Evolutionary conservation across 805 yeast genomes (phyloP).

Genomic region (Limtongia smithiae): DNA sequence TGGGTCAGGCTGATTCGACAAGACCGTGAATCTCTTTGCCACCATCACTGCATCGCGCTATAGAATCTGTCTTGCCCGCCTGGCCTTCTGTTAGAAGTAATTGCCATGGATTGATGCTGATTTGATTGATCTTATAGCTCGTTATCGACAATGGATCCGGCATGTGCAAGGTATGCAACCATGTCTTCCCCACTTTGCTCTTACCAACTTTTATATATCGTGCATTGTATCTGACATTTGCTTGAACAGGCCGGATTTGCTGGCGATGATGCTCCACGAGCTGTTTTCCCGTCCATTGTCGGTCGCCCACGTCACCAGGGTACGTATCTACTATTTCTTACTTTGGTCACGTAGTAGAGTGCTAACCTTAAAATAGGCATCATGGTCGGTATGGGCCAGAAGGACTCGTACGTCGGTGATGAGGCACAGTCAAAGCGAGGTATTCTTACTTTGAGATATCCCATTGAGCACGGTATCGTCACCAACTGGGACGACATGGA

Average conservation of each 20-base stretch:
- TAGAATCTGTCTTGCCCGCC: not conserved
- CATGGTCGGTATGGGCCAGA: conserved; percentile 97
- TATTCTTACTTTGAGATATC: conserved; percentile 96
- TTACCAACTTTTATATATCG: too few species aligned
- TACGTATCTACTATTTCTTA: conserved; percentile 50
- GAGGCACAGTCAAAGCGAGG: conserved; percentile 99
- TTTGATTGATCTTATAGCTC: conserved; percentile 52
- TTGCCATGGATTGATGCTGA: conserved; percentile 29
- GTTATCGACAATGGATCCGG: conserved; percentile 99
- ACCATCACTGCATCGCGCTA: not conserved
- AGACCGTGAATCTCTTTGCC: not conserved
- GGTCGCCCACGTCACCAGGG: conserved; percentile 99
- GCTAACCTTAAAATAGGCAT: conserved; percentile 14
- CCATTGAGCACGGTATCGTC: conserved; percentile 99
- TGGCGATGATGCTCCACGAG: conserved; percentile 99
- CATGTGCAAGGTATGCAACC: conserved; percentile 76
- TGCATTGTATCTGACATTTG: too few species aligned
- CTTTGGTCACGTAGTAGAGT: too few species aligned
- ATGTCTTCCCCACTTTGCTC: not conserved
- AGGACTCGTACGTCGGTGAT: conserved; percentile 99
- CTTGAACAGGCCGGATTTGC: conserved; percentile 87
- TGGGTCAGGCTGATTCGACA: too few species aligned
- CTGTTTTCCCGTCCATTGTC: conserved; percentile 99
- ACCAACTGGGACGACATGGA: conserved; percentile 99
- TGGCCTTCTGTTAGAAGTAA: not conserved